Evolutionary conservation across 1,284 basidiomycete genomes (phyloP), one percentile per base, ranked within the genome.

Genomic region (Sanghuangporus weigelae): DNA sequence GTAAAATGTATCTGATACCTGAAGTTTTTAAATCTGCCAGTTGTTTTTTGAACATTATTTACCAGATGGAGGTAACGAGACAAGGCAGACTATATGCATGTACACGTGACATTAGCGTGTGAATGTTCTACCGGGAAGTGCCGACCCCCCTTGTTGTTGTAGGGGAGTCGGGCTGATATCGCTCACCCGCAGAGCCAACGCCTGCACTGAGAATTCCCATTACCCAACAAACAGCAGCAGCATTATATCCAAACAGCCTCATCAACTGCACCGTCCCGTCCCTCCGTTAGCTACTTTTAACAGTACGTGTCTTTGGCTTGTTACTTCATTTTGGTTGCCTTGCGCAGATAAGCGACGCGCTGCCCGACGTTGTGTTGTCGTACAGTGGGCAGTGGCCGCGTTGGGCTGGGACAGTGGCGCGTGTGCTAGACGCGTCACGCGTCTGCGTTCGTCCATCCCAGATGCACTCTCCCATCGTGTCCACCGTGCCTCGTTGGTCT

Each of bases 21-120:
- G 84, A 87, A 1, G 87, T 90, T 72, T 91, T 91, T 60, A 84
- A 69, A 63, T 83, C 82, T 51, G 81, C 77, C 11, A 87, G 72
- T 7, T 86, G 84, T 74, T 90, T 90, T 72, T 90, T 91, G 81
- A 91, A 91, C 89, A 90, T 90, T 14, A 57, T 39, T 36, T 26
- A 51, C 1, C 16, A 14, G 16, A 36, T 31, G 59, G 23, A 39
- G 58, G 36, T 21, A 14, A n/a, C n/a, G n/a, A n/a, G n/a, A n/a
- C n/a, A n/a, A n/a, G n/a, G n/a, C n/a, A n/a, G n/a, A n/a, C n/a
- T n/a, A n/a, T 54, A 54, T 54, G 53, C 53, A 38, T 16, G 7
- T 31, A 39, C 53, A 38, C 36, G 53, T 36, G 31, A 54, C 14
- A 1, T 2, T 38, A 12, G 2, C 6, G 53, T 35, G 53, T 2